A percentile compares a stretch with the other conserved stretches of the same genome.
These are phyloP conservation scores for Septoria petroselini DNA, from an alignment of 2,329 filamentous ascomycete species.

Conservation along the genomic window DNA sequence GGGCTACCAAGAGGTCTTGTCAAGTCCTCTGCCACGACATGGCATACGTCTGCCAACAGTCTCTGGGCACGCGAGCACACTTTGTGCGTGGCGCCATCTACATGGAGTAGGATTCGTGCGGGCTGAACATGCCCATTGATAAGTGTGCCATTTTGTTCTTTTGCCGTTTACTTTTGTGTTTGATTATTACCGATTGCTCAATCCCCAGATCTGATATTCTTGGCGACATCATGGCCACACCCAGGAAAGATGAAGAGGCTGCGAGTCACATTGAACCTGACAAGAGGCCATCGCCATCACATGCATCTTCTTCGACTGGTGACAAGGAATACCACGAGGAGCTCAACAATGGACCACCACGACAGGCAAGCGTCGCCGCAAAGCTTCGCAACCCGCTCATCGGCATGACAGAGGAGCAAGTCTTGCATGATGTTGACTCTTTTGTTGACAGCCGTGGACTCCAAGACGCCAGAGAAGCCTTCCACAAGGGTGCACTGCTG, in stretches of 20 bases:
- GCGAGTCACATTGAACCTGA: constrained; percentile 17
- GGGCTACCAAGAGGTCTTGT: constrained; percentile 22
- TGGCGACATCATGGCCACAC: constrained; percentile 15
- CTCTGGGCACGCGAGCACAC: constrained; percentile 8
- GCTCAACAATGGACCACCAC: constrained; percentile 14
- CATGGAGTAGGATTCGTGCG: constrained; percentile 8
- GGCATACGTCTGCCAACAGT: constrained; percentile 24
- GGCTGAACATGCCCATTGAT: not conserved
- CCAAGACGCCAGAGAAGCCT: constrained; percentile 25
- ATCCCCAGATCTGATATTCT: not conserved
- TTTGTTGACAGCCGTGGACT: constrained; percentile 29
- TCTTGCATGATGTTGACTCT: constrained; percentile 30
- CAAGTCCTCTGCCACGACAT: constrained; percentile 14
- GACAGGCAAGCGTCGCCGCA: constrained; percentile 25
- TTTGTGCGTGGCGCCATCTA: constrained; percentile 11
- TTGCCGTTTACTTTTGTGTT: not conserved
- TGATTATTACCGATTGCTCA: not conserved
- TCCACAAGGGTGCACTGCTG: constrained; percentile 30
- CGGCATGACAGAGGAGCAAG: constrained; percentile 32
- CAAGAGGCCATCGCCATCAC: constrained; percentile 20
- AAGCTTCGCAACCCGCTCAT: constrained; percentile 32
- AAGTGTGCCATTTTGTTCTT: constrained; percentile 14
- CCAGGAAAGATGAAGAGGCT: constrained; percentile 16
- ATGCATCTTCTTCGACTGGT: constrained; percentile 17
- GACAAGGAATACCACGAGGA: constrained; percentile 16